A percentile compares a stretch with the other conserved stretches of the same genome.
Evolutionary conservation across 192 early-diverging fungal species (phyloP).

Genomic region (Allomyces javanicus): DNA sequence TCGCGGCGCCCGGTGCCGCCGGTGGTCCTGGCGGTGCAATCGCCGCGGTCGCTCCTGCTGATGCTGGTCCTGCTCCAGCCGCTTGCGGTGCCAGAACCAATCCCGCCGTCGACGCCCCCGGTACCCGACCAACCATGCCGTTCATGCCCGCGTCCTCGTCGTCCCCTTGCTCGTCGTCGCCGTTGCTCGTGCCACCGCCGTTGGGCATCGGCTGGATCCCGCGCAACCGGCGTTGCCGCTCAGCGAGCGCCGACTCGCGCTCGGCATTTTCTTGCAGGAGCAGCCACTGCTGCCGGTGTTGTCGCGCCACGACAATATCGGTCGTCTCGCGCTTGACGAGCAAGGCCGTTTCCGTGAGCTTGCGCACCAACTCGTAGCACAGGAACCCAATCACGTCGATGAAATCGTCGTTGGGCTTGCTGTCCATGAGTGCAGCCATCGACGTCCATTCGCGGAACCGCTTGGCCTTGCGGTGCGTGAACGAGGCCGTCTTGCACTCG

Average conservation of each 20-base stretch:
- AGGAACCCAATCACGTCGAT: constrained; percentile 94
- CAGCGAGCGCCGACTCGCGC: neutral
- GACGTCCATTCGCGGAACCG: constrained; percentile 89
- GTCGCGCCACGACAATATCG: neutral
- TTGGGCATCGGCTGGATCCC: neutral
- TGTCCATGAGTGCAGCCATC: constrained; percentile 71
- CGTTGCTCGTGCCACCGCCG: neutral
- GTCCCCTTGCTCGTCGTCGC: neutral
- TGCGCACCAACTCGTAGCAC: constrained; percentile 83
- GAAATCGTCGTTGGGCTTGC: constrained; percentile 78
- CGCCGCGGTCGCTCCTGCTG: neutral
- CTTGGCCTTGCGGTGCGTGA: constrained; percentile 84
- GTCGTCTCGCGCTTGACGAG: constrained; percentile 26
- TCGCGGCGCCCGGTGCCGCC: constrained; percentile 14
- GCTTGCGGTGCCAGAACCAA: neutral
- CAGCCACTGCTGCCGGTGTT: neutral
- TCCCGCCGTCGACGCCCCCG: neutral
- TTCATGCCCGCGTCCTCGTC: constrained; percentile 2
- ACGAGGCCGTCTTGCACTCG: constrained; percentile 93
- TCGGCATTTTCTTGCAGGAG: neutral
- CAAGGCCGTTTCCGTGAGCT: constrained; percentile 71
- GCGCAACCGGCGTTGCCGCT: neutral
- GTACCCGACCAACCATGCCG: neutral
- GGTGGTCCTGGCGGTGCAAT: constrained; percentile 2
- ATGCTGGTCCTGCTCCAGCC: neutral